Percentiles rank a stretch among this genome's conserved stretches.
These are phyloP conservation scores for Hordeum pubiflorum DNA, from an alignment of 202 grass and related monocot species.

Conservation along the genomic window DNA sequence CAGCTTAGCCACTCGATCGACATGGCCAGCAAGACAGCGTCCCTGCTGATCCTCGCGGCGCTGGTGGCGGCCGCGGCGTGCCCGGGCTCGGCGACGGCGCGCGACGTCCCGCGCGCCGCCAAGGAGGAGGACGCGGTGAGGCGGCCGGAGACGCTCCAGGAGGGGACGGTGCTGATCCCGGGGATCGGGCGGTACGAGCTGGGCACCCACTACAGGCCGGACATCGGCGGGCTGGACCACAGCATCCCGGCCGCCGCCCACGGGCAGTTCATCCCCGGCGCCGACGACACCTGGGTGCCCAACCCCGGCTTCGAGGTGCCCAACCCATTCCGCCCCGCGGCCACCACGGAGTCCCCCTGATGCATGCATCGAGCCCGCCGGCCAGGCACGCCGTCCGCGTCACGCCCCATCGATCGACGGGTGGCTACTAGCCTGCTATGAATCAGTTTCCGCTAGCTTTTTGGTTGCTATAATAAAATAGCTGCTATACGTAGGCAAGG, in stretches of 20 bases:
- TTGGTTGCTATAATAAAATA: conserved; percentile 8
- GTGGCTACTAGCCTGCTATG: background rate
- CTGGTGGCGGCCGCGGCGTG: conserved; percentile 25
- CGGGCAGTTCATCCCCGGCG: conserved; percentile 50
- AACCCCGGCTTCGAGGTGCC: conserved; percentile 81
- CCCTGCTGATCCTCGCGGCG: conserved; percentile 31
- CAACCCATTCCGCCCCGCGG: conserved; percentile 50
- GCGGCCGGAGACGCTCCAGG: conserved; percentile 35
- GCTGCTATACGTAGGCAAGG: background rate
- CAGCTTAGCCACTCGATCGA: background rate
- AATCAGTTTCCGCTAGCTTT: background rate
- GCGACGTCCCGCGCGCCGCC: conserved; percentile 17
- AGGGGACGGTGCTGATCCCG: conserved; percentile 50
- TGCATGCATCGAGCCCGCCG: background rate
- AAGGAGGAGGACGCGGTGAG: conserved; percentile 15
- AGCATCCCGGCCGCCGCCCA: conserved; percentile 51
- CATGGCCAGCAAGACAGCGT: background rate
- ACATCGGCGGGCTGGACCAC: conserved; percentile 53
- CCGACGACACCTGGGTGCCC: conserved; percentile 66
- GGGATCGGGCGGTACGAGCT: conserved; percentile 39
- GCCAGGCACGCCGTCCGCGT: too few relatives aligned
- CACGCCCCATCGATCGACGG: background rate
- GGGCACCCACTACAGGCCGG: conserved; percentile 30
- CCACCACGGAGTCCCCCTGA: conserved; percentile 10
- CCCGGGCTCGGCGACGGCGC: conserved; percentile 24